Base-by-base conservation (phyloP, 805 yeast genomes). In the Maudiozyma pseudohumilis region DNA sequence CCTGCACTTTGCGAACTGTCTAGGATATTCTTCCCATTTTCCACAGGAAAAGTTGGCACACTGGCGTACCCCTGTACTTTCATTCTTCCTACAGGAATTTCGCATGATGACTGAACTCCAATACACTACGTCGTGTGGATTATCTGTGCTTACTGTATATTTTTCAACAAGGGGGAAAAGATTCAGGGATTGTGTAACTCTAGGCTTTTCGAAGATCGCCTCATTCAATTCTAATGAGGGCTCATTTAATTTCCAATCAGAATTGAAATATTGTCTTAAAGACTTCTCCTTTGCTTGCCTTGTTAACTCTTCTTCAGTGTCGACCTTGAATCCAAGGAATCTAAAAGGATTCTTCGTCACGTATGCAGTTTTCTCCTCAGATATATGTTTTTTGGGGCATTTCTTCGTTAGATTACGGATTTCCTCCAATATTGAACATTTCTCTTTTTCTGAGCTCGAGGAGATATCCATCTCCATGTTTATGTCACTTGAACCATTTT, bases 31-130 rank as follows among this genome's bases (percentile, higher is more conserved):
- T 60, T 89, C 98, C 97, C 97, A 89, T 54, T 72, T 78, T 9
- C 96, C 96, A 63, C 98, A 89, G 20, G 77, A 81, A 48, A 87
- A 82, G 56, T 80, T 80, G 1, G 96, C 96, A 60, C 98, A 89
- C 61, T 92, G 97, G 37, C 97, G 71, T 22, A 89, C 81, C 1
- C 96, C 96, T 13, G 80, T 72, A 30, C 70, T 59, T 53, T 88
- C 96, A 56, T 89, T 92, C 52, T 88, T 78, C 40, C 96, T 73
- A 56, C 96, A 89, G 1, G 95, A 87, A 59, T 92, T 92, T 39
- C 97, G 70, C 88, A 92, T 92, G 28, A 88, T 86, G n/a, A 89
- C 95, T 3, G 95, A 92, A 2, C 96, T 85, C 98, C 98, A 89
- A 60, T 88, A 87, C 48, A 82, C 80, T 68, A 87, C 76, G 48